Evolutionary conservation across 257 asterid species (phyloP).

Genomic region (Solanum etuberosum): DNA sequence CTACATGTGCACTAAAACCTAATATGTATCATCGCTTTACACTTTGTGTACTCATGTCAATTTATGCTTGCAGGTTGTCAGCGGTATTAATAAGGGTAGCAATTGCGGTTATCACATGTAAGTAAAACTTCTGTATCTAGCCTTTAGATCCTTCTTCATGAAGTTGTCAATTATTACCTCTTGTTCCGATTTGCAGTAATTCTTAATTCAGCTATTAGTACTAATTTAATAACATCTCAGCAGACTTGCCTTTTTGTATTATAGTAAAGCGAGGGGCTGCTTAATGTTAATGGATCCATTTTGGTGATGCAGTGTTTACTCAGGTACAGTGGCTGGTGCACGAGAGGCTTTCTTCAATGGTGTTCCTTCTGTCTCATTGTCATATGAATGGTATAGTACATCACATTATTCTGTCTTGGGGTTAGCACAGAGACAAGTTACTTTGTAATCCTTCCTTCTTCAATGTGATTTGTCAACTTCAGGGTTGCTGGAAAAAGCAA

Average conservation of each 20-base stretch:
- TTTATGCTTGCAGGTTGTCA: conserved; percentile 55
- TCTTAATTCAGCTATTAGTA: neutral
- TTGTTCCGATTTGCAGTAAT: neutral
- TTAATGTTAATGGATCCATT: neutral
- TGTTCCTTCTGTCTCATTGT: conserved; percentile 64
- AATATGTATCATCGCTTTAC: neutral
- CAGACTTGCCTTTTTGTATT: neutral
- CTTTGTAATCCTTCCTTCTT: neutral
- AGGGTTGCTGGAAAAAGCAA: conserved; percentile 60
- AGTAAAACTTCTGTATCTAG: conserved; percentile 13
- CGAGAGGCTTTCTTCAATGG: conserved; percentile 79
- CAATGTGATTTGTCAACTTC: conserved; percentile 1
- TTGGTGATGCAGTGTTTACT: conserved; percentile 53
- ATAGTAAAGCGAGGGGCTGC: neutral
- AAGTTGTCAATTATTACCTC: neutral
- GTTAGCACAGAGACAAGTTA: neutral
- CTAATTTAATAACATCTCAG: neutral
- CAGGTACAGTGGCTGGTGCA: conserved; percentile 97
- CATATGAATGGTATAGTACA: conserved; percentile 66
- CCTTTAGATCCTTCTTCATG: neutral
- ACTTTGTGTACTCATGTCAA: neutral
- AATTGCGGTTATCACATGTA: conserved; percentile 79
- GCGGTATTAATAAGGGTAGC: conserved; percentile 91
- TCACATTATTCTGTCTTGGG: neutral
- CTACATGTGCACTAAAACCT: neutral